These are phyloP conservation scores for Parastagonospora avenae DNA, from an alignment of 2,329 filamentous ascomycete genomes.

Conservation along the genomic window DNA sequence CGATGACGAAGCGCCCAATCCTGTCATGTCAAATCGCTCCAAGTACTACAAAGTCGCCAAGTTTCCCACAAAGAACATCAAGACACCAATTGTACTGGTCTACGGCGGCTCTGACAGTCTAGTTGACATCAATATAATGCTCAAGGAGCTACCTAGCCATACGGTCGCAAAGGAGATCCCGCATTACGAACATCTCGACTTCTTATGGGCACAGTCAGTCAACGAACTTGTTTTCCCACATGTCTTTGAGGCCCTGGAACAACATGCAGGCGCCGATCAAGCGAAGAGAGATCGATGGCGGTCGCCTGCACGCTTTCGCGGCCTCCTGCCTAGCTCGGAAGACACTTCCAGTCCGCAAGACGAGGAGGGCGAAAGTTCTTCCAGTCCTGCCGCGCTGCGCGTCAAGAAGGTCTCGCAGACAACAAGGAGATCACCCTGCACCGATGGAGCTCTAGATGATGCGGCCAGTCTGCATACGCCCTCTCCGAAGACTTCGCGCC, in stretches of 20 bases:
- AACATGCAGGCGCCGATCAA: constrained; percentile 52
- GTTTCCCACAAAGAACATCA: constrained; percentile 96
- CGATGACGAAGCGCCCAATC: constrained; percentile 87
- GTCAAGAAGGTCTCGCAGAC: constrained; percentile 28
- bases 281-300: constrained; percentile 26
- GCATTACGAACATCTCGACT: constrained; percentile 96
- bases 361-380: constrained; percentile 35
- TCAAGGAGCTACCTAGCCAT: constrained; percentile 81
- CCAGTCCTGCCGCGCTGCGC: constrained; percentile 22
- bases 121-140: constrained; percentile 91
- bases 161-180: constrained; percentile 86
- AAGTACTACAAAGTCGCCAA: constrained; percentile 96
- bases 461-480: constrained; percentile 4
- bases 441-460: constrained; percentile 11
- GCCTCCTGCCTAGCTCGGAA: constrained; percentile 32
- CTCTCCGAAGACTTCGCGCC: constrained; percentile 7
- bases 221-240: constrained; percentile 85
- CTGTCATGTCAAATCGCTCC: constrained; percentile 70
- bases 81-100: constrained; percentile 89
- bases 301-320: constrained; percentile 35
- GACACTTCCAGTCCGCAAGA: constrained; percentile 23
- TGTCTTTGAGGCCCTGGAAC: constrained; percentile 86
- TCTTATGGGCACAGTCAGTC: constrained; percentile 90
- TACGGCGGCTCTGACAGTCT: constrained; percentile 94
- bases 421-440: constrained; percentile 12